Base-by-base conservation (phyloP, 2,329 filamentous ascomycete species). In the Pseudogymnoascus sp. region DNA sequence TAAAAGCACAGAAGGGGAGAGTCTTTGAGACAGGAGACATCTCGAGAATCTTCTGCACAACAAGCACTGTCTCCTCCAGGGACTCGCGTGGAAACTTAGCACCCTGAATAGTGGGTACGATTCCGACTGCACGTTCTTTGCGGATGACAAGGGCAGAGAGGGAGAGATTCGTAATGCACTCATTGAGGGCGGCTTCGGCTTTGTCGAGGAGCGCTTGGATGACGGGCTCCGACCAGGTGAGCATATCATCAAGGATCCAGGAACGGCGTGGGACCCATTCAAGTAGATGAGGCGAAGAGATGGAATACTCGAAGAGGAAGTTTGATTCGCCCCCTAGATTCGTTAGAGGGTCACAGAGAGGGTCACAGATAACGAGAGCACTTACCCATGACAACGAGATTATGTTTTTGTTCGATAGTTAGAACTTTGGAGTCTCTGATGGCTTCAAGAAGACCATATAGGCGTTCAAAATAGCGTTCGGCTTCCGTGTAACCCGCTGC, bases 1-100 rank as follows among this genome's bases (percentile, higher is more conserved):
- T 99, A 80, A 99, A 99, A 21, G 95, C 95, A 73, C 95, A 99
- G 72, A 97, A 99, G 0, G 95, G 95, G 33, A 99, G 78, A 23
- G 72, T 68, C 43, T 79, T 76, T 1, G 88, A 89, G 31, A 88
- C 88, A 0, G 83, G 78, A 41, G 88, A 90, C 69, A 93, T 84
- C 75, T 97, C 93, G 4, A 99, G 82, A 59, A 91, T 92, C 74
- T 96, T 93, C 75, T 97, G 93, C 16, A 95, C 91, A 1, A 96
- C 91, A 9, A 99, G 81, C 0, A 99, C 95, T 0, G 93, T 97
- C 78, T 99, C 95, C 74, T 99, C 95, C 16, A 99, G 84, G 63
- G 89, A 89, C 77, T 99, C 95, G 16, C 95, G 87, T 31, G 88
- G 85, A 71, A 96, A 91, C 62, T 86, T 88, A 16, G 83, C 79